phyloP scores from a whole-genome alignment of 2,329 filamentous ascomycete species.

The Apiospora hydei region DNA sequence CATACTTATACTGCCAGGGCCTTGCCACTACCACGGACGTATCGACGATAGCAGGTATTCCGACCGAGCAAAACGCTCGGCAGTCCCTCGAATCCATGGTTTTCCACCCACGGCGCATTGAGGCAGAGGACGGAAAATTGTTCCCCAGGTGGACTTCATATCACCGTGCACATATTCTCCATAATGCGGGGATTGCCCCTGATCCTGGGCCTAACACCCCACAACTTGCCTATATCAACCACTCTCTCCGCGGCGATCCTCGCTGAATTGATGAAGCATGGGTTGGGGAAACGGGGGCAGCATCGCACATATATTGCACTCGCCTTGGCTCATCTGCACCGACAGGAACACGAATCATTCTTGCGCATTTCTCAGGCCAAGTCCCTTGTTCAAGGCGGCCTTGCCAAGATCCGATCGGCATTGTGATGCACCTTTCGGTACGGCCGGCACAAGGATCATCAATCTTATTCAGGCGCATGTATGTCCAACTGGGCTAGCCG shows the following conservation, averaged over 20 bases:
- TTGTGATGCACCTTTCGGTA: not conserved
- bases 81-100: not conserved
- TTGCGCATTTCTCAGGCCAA: not conserved
- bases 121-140: constrained; percentile 12
- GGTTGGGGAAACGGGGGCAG: not conserved
- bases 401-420: constrained; percentile 17
- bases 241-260: not conserved
- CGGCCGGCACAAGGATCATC: not conserved
- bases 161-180: not conserved
- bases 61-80: not conserved
- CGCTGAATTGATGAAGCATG: not conserved
- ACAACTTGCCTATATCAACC: not conserved
- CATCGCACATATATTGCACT: not conserved
- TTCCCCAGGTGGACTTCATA: constrained; percentile 1
- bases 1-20: not conserved
- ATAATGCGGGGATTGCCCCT: not conserved
- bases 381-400: not conserved
- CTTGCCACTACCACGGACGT: not conserved
- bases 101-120: not conserved
- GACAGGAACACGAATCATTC: not conserved
- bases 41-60: not conserved
- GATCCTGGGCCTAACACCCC: not conserved
- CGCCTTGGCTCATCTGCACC: not conserved
- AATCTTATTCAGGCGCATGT: not conserved
- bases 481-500: constrained; percentile 1